Conservation (phyloP, 2,329 filamentous ascomycete genomes). For the Phialophora verrucosa region DNA sequence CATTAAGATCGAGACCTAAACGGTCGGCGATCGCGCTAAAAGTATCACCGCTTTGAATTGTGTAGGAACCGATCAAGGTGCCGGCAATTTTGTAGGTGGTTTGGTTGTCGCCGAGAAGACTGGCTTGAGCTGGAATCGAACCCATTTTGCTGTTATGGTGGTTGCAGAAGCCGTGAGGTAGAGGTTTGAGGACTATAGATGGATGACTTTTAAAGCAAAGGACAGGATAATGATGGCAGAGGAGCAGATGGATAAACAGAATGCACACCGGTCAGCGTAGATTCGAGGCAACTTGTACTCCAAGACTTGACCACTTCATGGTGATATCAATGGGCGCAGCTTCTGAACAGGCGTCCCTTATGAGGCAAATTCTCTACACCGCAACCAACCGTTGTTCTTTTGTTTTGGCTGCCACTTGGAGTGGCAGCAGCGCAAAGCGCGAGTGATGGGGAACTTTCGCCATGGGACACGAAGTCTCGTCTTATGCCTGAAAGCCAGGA, state of each 20-base stretch:
- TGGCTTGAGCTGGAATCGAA: background rate
- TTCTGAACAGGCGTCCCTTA: background rate
- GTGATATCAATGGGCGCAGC: background rate
- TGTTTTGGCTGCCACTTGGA: background rate
- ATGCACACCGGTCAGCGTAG: background rate
- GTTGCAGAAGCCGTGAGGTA: background rate
- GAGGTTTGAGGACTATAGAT: background rate
- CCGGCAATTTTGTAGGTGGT: constrained; percentile 16
- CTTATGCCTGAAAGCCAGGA: background rate
- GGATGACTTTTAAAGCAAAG: background rate
- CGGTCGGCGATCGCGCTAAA: constrained; percentile 24
- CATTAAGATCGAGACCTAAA: constrained; percentile 13
- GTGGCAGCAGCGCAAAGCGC: background rate
- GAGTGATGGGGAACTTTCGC: background rate
- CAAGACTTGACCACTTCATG: background rate
- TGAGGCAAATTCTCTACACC: background rate
- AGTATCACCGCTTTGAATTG: constrained; percentile 29
- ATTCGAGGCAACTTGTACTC: no score
- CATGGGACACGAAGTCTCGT: background rate
- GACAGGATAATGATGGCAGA: background rate
- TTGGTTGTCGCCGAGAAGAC: background rate
- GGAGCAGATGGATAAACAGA: background rate
- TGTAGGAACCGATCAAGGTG: constrained; percentile 22
- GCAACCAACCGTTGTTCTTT: background rate
- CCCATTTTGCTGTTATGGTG: background rate